These are phyloP conservation scores for Begonia loranthoides DNA, from an alignment of 306 rosid species.

Conservation along the genomic window DNA sequence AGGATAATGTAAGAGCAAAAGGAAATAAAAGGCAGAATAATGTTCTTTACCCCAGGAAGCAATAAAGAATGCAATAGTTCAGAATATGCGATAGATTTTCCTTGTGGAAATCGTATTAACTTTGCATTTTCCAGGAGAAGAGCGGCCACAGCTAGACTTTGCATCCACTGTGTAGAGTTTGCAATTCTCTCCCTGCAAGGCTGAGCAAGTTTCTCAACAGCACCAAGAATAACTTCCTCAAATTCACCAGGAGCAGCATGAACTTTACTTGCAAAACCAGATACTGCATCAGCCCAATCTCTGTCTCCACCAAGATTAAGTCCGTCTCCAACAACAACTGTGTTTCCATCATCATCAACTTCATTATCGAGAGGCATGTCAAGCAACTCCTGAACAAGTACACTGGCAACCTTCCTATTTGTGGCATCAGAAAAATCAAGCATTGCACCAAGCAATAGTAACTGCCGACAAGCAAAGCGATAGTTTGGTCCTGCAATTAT, in stretches of 20 bases:
- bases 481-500: constrained; percentile 46
- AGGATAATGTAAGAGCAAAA: neutral
- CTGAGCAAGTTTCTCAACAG: constrained; percentile 58
- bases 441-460: constrained; percentile 77
- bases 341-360: constrained; percentile 61
- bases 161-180: constrained; percentile 79
- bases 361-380: constrained; percentile 75
- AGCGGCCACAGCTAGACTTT: constrained; percentile 63
- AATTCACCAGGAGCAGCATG: constrained; percentile 75
- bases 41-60: constrained; percentile 69
- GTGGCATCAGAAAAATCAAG: constrained; percentile 81
- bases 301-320: constrained; percentile 83
- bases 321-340: constrained; percentile 84
- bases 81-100: constrained; percentile 47
- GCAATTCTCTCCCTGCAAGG: constrained; percentile 96
- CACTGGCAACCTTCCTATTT: constrained; percentile 64
- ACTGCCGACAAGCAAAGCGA: constrained; percentile 76
- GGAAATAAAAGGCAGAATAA: neutral
- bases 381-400: constrained; percentile 71
- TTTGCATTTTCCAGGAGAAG: constrained; percentile 69
- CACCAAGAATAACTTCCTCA: constrained; percentile 63
- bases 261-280: constrained; percentile 63
- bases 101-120: constrained; percentile 42
- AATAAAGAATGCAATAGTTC: constrained; percentile 64
- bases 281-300: constrained; percentile 84